Conservation (phyloP, 2,329 filamentous ascomycete species). For the Neobulgaria alba region DNA sequence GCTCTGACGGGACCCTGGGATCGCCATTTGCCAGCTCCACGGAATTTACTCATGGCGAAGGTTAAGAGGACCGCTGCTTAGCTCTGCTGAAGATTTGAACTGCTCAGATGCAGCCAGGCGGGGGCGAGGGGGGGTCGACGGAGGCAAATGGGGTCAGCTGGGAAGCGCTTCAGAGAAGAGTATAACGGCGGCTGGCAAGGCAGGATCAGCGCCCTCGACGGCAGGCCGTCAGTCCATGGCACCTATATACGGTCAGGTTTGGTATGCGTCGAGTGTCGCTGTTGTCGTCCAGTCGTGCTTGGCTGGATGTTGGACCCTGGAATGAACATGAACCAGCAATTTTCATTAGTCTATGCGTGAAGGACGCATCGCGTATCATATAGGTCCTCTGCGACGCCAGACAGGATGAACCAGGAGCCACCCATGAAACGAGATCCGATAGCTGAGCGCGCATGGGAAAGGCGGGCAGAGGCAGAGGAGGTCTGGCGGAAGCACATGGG, state of each 20-base stretch:
- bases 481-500: too few species aligned
- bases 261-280: constrained; percentile 10
- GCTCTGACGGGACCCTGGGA: constrained; percentile 12
- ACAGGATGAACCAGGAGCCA: constrained; percentile 21
- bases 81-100: constrained; percentile 11
- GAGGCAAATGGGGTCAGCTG: too few species aligned
- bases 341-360: constrained; percentile 14
- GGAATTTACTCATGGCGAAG: constrained; percentile 23
- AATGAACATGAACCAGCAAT: constrained; percentile 14
- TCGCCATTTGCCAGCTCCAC: constrained; percentile 19
- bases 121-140: too few species aligned
- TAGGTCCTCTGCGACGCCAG: constrained; percentile 21
- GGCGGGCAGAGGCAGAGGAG: neutral
- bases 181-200: too few species aligned
- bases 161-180: too few species aligned
- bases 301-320: neutral
- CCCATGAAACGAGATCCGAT: neutral
- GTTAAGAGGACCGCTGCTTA: too few species aligned
- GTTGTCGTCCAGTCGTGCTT: constrained; percentile 1
- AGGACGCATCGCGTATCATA: constrained; percentile 27
- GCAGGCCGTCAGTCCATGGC: constrained; percentile 17
- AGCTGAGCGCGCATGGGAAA: neutral
- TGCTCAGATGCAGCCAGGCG: too few species aligned
- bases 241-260: constrained; percentile 9
- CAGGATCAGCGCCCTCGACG: constrained; percentile 7